phyloP scores from a whole-genome alignment of 306 rosid genomes.

The Malus sieversii region DNA sequence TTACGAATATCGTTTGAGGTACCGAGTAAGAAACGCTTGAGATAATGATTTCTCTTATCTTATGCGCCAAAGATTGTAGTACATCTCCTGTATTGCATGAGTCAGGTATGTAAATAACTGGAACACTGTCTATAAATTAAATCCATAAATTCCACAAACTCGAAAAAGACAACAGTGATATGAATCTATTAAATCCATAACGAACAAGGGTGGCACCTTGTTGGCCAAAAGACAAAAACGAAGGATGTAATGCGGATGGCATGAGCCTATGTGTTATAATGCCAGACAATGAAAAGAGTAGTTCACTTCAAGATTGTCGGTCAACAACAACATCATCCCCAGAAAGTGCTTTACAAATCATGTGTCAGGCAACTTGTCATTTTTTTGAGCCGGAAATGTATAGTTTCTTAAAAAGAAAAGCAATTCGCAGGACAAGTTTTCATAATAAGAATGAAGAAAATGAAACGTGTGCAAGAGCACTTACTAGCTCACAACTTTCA shows the following conservation, averaged over 20 bases:
- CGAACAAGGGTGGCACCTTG: neutral
- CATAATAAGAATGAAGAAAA: neutral
- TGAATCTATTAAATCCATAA: neutral
- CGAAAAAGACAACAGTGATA: neutral
- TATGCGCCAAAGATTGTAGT: no score
- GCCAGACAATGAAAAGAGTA: neutral
- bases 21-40: neutral
- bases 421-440: neutral
- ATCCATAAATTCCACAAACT: neutral
- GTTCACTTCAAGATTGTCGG: neutral
- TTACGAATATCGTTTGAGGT: neutral
- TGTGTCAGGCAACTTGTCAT: neutral
- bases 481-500: neutral
- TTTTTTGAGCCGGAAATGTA: neutral
- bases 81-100: neutral
- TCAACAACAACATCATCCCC: neutral
- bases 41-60: neutral
- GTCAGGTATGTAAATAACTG: neutral
- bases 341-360: neutral
- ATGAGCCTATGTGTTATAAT: neutral
- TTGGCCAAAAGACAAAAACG: neutral
- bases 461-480: neutral
- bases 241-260: neutral
- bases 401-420: neutral
- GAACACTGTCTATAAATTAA: neutral